Evolutionary conservation across 2,329 filamentous ascomycete species (phyloP).

Genomic region (Penicillium sclerotiorum): DNA sequence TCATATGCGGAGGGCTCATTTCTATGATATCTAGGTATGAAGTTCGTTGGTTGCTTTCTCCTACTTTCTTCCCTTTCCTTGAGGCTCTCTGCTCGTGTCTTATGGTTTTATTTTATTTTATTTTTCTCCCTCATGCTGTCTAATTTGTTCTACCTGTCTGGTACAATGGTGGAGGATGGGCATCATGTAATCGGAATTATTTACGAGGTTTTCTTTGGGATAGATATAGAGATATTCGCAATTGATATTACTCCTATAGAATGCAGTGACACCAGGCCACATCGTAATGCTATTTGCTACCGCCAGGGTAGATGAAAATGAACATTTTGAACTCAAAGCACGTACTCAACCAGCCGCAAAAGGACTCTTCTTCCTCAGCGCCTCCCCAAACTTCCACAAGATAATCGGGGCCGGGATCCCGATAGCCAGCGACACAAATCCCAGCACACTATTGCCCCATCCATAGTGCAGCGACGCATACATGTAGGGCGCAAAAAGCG

Average conservation of each 20-base stretch:
- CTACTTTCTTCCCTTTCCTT: background rate
- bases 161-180: background rate
- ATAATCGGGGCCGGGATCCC: slow-evolving; percentile 54
- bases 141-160: background rate
- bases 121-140: background rate
- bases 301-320: background rate
- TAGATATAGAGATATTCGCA: too few species aligned
- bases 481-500: slow-evolving; percentile 47
- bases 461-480: slow-evolving; percentile 41
- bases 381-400: slow-evolving; percentile 54
- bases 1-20: background rate
- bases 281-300: too few species aligned
- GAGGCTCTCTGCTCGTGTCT: background rate
- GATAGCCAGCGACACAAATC: slow-evolving; percentile 41
- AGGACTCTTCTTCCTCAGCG: slow-evolving; percentile 49
- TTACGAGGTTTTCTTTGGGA: too few species aligned
- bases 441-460: slow-evolving; percentile 47
- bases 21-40: background rate
- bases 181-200: too few species aligned
- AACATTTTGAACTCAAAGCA: background rate
- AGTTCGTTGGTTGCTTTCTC: background rate
- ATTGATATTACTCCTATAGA: too few species aligned
- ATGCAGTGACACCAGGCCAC: too few species aligned
- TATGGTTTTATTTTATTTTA: background rate
- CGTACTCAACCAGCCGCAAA: slow-evolving; percentile 47